These are phyloP conservation scores for Arabis hirsuta DNA, from an alignment of 345 rosid species.

Conservation along the genomic window DNA sequence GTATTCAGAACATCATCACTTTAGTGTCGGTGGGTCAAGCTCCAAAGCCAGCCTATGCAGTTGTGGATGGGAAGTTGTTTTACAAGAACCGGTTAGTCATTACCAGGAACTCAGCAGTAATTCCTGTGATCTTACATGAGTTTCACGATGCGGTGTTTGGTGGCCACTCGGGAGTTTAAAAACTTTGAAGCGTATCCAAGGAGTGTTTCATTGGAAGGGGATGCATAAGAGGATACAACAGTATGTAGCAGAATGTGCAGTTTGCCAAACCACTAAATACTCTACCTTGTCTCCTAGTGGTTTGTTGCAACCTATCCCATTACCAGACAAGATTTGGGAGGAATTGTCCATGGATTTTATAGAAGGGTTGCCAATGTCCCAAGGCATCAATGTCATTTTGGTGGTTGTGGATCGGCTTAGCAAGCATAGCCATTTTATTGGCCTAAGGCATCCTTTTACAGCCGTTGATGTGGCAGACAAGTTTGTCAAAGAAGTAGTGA, in stretches of 20 bases:
- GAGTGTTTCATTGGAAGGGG: too few species aligned
- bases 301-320: not conserved
- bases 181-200: too few species aligned
- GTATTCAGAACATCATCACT: too few species aligned
- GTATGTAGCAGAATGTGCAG: not conserved
- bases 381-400: not conserved
- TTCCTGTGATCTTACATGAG: too few species aligned
- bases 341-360: not conserved
- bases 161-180: too few species aligned
- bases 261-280: not conserved
- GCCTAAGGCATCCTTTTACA: not conserved
- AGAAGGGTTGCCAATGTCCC: not conserved
- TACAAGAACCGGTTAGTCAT: too few species aligned
- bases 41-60: too few species aligned
- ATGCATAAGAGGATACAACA: not conserved
- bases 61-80: too few species aligned
- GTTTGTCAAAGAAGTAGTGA: not conserved
- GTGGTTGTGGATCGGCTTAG: constrained; percentile 17
- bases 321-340: not conserved
- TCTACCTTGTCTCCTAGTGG: not conserved
- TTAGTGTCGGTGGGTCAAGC: too few species aligned
- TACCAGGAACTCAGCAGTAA: too few species aligned
- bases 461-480: not conserved
- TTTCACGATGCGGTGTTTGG: too few species aligned
- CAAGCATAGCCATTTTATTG: too few species aligned